These are phyloP conservation scores for Dendrostoma leiphaemia DNA, from an alignment of 2,329 filamentous ascomycete species.

Conservation along the genomic window DNA sequence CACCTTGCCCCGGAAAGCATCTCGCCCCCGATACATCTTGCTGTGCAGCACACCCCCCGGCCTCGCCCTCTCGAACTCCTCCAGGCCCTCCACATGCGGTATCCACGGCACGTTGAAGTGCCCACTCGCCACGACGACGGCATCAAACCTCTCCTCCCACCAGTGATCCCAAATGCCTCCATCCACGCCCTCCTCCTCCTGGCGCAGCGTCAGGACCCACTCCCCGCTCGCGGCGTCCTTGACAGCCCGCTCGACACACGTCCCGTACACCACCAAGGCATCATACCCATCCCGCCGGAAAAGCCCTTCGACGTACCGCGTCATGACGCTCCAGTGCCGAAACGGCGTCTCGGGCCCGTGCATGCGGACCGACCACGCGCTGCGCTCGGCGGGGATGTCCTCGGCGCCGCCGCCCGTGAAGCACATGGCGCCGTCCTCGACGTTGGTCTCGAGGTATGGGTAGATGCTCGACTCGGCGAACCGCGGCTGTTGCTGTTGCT, in stretches of 20 bases:
- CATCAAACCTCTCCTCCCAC: slow-evolving; percentile 62
- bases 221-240: slow-evolving; percentile 39
- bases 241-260: slow-evolving; percentile 59
- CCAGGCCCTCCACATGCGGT: slow-evolving; percentile 46
- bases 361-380: slow-evolving; percentile 38
- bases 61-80: slow-evolving; percentile 40
- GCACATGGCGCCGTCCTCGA: slow-evolving; percentile 57
- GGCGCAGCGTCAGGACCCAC: slow-evolving; percentile 54
- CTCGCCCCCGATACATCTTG: slow-evolving; percentile 50
- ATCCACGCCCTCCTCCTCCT: slow-evolving; percentile 24
- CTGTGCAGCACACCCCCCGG: slow-evolving; percentile 54
- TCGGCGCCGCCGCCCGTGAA: slow-evolving; percentile 47
- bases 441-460: slow-evolving; percentile 53
- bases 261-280: slow-evolving; percentile 52
- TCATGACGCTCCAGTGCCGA: slow-evolving; percentile 57
- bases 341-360: slow-evolving; percentile 61
- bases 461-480: slow-evolving; percentile 58
- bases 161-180: slow-evolving; percentile 51
- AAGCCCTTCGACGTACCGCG: slow-evolving; percentile 51
- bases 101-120: slow-evolving; percentile 58
- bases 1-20: slow-evolving; percentile 45
- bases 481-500: no score
- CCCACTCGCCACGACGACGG: slow-evolving; percentile 55
- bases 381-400: slow-evolving; percentile 42
- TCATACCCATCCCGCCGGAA: slow-evolving; percentile 52